Percentiles rank a stretch among this genome's conserved stretches.
These are phyloP conservation scores for Aspergillus sp. DNA, from an alignment of 2,329 filamentous ascomycete genomes.

Conservation along the genomic window DNA sequence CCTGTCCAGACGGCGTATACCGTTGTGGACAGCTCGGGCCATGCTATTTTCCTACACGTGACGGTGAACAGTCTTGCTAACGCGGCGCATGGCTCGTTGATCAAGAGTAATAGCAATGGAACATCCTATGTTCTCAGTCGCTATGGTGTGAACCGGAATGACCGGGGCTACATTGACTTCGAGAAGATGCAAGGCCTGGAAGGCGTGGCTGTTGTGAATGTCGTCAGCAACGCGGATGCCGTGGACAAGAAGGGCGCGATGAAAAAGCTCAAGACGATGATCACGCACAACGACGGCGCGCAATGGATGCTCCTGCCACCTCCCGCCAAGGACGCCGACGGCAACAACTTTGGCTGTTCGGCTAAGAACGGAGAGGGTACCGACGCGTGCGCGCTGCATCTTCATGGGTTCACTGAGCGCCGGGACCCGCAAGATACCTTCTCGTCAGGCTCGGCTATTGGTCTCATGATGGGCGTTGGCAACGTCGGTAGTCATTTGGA, in stretches of 20 bases:
- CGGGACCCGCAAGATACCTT: conserved; percentile 73
- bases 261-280: conserved; percentile 81
- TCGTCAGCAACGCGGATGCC: conserved; percentile 66
- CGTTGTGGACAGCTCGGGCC: conserved; percentile 86
- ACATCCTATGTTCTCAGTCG: conserved; percentile 87
- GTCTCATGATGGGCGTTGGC: conserved; percentile 81
- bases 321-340: conserved; percentile 62
- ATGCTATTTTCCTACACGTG: conserved; percentile 90
- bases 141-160: conserved; percentile 71
- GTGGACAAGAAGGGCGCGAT: conserved; percentile 51
- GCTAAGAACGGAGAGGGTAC: conserved; percentile 45
- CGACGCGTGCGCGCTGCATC: conserved; percentile 72
- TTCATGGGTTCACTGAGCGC: conserved; percentile 94
- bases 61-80: conserved; percentile 60
- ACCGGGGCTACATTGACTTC: conserved; percentile 76
- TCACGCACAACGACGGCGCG: conserved; percentile 92
- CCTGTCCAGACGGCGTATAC: conserved; percentile 77
- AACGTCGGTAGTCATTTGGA: conserved; percentile 74
- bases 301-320: conserved; percentile 72
- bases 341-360: conserved; percentile 62
- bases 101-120: conserved; percentile 98
- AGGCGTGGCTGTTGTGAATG: conserved; percentile 79
- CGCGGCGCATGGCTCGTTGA: conserved; percentile 70
- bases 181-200: conserved; percentile 92
- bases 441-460: conserved; percentile 78